A percentile compares a stretch with the other conserved stretches of the same genome.
Conservation (phyloP, 169 alveolate species). For the Sarcocystis neurona region DNA sequence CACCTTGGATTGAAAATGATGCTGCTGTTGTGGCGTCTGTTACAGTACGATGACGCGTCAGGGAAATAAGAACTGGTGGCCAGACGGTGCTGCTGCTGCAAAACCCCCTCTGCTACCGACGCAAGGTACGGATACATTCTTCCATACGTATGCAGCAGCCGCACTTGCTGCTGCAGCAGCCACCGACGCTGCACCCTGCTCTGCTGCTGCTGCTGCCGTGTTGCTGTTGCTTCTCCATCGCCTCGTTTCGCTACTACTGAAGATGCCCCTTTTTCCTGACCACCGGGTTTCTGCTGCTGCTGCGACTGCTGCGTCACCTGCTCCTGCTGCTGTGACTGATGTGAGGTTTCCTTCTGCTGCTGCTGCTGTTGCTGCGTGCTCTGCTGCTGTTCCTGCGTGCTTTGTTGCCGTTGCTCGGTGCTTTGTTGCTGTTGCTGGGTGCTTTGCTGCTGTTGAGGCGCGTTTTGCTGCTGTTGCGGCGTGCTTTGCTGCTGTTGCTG, state of each 20-base stretch:
- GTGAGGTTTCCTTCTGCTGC: background rate
- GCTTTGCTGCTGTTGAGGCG: background rate
- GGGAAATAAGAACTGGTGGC: no score
- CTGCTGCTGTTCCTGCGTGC: no score
- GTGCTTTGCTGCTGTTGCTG: conserved; percentile 19
- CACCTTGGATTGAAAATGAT: no score
- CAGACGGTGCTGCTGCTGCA: conserved; percentile 47
- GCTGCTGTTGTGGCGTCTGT: no score
- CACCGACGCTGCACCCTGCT: conserved; percentile 1
- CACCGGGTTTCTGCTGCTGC: no score
- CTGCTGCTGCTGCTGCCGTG: conserved; percentile 29
- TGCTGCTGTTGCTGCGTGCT: no score
- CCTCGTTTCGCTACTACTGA: no score
- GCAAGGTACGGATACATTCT: conserved; percentile 8
- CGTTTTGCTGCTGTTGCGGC: background rate
- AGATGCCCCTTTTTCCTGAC: no score
- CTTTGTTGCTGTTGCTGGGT: no score
- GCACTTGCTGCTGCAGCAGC: background rate
- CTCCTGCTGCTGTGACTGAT: conserved; percentile 19
- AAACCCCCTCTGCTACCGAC: background rate
- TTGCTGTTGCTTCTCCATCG: background rate
- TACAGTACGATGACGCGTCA: no score
- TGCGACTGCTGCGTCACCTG: conserved; percentile 6
- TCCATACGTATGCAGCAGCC: background rate
- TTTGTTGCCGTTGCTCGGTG: no score